Percentiles rank a stretch among this genome's conserved stretches.
Evolutionary conservation across 1,284 basidiomycete genomes (phyloP).

Genomic region (Cutaneotrichosporon sp.): DNA sequence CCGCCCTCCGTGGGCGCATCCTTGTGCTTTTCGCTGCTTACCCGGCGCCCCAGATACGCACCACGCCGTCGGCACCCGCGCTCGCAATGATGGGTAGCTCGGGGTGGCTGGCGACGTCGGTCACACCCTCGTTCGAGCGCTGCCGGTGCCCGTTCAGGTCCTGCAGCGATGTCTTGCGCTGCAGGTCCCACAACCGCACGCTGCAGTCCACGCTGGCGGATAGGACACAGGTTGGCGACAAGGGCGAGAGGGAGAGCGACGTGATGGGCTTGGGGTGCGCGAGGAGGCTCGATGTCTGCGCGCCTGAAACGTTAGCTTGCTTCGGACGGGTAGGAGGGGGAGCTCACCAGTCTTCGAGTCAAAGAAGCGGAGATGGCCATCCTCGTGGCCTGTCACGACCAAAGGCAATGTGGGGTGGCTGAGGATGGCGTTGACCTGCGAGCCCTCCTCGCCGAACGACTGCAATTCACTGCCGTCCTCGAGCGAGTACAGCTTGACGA

Average conservation of each 20-base stretch:
- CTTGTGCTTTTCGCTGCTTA: conserved; percentile 8
- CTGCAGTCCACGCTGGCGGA: conserved; percentile 94
- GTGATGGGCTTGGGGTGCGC: conserved; percentile 92
- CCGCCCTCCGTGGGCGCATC: neutral
- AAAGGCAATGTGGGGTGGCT: conserved; percentile 90
- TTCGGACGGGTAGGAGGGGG: neutral
- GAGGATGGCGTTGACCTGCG: conserved; percentile 85
- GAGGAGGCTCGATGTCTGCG: conserved; percentile 76
- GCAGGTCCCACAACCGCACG: conserved; percentile 90
- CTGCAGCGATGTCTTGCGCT: conserved; percentile 68
- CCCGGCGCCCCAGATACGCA: conserved; percentile 67
- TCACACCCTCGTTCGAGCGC: conserved; percentile 86
- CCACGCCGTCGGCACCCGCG: conserved; percentile 91
- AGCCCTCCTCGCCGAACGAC: conserved; percentile 59
- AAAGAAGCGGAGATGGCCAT: conserved; percentile 88
- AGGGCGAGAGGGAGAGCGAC: conserved; percentile 81
- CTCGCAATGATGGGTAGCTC: conserved; percentile 84
- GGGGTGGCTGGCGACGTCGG: conserved; percentile 62
- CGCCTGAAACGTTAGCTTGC: neutral
- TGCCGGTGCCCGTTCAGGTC: conserved; percentile 83
- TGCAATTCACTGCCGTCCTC: conserved; percentile 78
- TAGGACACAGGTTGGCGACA: conserved; percentile 68
- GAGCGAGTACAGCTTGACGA: conserved; percentile 87
- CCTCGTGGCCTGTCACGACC: conserved; percentile 88
- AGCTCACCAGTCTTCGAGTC: conserved; percentile 68